Evolutionary conservation across 2,329 filamentous ascomycete species (phyloP).

Genomic region (Elsinoe necatrix): DNA sequence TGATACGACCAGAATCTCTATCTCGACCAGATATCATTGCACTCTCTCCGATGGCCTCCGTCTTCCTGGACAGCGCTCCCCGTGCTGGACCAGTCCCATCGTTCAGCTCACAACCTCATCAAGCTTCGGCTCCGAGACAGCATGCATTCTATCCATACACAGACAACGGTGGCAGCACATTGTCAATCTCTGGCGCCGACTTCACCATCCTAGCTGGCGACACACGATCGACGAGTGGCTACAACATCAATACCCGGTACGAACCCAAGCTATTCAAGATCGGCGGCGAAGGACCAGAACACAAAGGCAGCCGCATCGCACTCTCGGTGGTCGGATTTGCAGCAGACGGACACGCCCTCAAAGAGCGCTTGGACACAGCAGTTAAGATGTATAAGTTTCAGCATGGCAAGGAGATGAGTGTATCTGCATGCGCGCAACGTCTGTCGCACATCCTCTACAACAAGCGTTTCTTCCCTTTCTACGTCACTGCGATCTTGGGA

Average conservation of each 20-base stretch:
- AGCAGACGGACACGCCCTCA: conserved; percentile 86
- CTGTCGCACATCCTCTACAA: conserved; percentile 91
- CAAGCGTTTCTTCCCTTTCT: conserved; percentile 99
- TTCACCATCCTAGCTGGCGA: conserved; percentile 97
- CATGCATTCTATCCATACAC: conserved; percentile 95
- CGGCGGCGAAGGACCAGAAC: conserved; percentile 77
- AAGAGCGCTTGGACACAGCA: conserved; percentile 85
- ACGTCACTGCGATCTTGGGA: conserved; percentile 87
- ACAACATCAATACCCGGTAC: conserved; percentile 97
- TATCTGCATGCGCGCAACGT: conserved; percentile 89
- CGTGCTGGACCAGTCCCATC: conserved; percentile 30
- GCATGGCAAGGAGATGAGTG: conserved; percentile 91
- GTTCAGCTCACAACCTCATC: conserved; percentile 45
- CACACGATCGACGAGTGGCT: conserved; percentile 89
- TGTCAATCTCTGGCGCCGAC: conserved; percentile 87
- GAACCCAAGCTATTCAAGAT: conserved; percentile 96
- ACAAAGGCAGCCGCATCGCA: conserved; percentile 76
- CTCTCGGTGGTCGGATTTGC: conserved; percentile 93
- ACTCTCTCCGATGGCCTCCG: conserved; percentile 4
- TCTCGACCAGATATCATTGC: background rate
- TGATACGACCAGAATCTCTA: background rate
- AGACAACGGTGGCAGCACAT: conserved; percentile 93
- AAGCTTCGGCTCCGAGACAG: conserved; percentile 48
- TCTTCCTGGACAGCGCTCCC: conserved; percentile 9
- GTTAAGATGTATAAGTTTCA: conserved; percentile 99